Percentiles rank a stretch among this genome's conserved stretches.
phyloP scores from a whole-genome alignment of 768 basidiomycete genomes.

The Phylloporus sp. region DNA sequence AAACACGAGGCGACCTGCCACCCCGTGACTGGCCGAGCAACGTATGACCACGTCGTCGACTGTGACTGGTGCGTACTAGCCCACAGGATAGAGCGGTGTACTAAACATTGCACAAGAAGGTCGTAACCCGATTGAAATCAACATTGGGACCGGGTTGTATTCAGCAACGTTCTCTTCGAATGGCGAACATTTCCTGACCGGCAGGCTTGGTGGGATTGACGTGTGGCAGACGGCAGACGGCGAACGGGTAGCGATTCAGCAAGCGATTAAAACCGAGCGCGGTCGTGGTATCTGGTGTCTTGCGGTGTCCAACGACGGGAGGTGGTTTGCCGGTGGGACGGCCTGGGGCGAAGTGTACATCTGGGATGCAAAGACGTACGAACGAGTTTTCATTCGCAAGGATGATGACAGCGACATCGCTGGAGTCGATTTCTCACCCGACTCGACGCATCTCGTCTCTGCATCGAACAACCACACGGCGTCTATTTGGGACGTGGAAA shows the following conservation, averaged over 20 bases:
- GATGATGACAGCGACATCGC: no score
- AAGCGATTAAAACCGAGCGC: not conserved
- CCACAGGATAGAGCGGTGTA: no score
- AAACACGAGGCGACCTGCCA: no score
- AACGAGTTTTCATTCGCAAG: not conserved
- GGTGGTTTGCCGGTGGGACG: not conserved
- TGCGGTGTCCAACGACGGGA: not conserved
- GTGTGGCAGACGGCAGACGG: not conserved
- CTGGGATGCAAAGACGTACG: not conserved
- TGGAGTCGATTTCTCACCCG: constrained; percentile 4
- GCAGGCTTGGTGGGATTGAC: not conserved
- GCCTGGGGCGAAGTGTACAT: not conserved
- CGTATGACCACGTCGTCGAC: not conserved
- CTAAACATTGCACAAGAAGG: no score
- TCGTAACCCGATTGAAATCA: not conserved
- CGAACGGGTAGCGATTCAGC: not conserved
- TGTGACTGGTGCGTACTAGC: no score
- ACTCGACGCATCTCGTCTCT: not conserved
- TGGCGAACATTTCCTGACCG: not conserved
- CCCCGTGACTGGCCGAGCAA: no score
- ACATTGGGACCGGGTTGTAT: not conserved
- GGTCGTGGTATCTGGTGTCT: not conserved
- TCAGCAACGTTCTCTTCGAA: not conserved
- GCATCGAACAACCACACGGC: not conserved
- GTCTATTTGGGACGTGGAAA: not conserved